Conservation (phyloP, 192 early-diverging fungal species). For the Podila verticillata region DNA sequence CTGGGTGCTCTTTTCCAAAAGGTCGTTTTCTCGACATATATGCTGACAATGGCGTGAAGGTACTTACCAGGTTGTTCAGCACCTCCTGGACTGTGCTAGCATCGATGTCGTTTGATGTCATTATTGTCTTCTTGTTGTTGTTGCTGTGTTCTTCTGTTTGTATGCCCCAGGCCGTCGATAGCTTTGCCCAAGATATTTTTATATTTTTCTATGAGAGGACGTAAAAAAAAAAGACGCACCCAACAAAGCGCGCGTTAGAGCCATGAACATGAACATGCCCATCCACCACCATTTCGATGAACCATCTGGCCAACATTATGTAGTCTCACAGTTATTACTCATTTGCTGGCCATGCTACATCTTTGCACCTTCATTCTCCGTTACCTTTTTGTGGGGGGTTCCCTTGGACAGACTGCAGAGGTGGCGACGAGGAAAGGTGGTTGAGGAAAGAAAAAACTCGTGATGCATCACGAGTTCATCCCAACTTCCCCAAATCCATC, state of each 20-base stretch:
- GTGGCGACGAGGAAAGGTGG: background rate
- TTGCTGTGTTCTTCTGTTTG: background rate
- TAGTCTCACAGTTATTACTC: too few species aligned
- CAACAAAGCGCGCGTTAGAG: too few species aligned
- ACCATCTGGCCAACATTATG: background rate
- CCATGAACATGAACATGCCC: too few species aligned
- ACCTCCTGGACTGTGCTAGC: constrained; percentile 32
- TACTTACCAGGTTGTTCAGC: constrained; percentile 30
- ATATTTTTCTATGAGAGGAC: too few species aligned
- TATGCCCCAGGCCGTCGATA: background rate
- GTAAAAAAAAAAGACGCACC: too few species aligned
- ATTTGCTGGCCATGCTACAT: too few species aligned
- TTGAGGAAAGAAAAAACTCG: background rate
- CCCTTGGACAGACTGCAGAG: background rate
- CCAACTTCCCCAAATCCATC: background rate
- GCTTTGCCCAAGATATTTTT: too few species aligned
- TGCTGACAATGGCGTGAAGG: background rate
- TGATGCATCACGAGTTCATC: background rate
- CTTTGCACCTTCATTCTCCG: too few species aligned
- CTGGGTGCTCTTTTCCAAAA: too few species aligned
- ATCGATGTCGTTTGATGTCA: constrained; percentile 15
- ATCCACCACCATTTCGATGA: background rate
- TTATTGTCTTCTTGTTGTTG: background rate
- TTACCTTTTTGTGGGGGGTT: too few species aligned
- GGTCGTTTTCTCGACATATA: background rate